Percentiles rank a stretch among this genome's conserved stretches.
Conservation (phyloP, 139 green algal species). For the Nannochloris sp. region DNA sequence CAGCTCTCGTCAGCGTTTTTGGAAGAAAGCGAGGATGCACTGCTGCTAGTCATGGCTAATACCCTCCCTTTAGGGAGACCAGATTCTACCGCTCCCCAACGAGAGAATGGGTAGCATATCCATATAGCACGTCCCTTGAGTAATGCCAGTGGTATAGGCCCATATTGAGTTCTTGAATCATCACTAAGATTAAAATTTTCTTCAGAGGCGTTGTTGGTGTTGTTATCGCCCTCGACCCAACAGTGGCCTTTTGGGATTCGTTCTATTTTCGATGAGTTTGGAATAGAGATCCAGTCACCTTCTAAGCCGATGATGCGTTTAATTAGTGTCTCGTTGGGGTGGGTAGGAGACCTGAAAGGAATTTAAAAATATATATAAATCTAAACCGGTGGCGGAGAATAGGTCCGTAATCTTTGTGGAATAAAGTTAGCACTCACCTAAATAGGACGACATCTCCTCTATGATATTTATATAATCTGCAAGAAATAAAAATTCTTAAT, state of each 20-base stretch:
- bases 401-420: too few species aligned
- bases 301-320: slow-evolving; percentile 76
- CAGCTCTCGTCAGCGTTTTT: too few species aligned
- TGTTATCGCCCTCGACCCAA: not conserved
- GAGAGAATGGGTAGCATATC: not conserved
- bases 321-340: slow-evolving; percentile 58
- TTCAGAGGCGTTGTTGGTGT: not conserved
- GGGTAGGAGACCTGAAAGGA: slow-evolving; percentile 56
- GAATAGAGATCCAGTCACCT: slow-evolving; percentile 59
- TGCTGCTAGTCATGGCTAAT: too few species aligned
- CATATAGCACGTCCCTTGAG: not conserved
- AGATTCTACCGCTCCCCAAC: not conserved
- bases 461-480: slow-evolving; percentile 33
- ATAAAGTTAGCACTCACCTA: too few species aligned
- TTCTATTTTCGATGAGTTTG: slow-evolving; percentile 25
- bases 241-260: slow-evolving; percentile 29
- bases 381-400: too few species aligned
- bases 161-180: not conserved
- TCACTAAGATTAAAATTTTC: too few species aligned
- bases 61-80: not conserved
- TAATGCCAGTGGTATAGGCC: not conserved
- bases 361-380: too few species aligned
- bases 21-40: too few species aligned
- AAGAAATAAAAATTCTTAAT: not conserved
- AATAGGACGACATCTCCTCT: slow-evolving; percentile 52